Evolutionary conservation across 2,329 filamentous ascomycete genomes (phyloP), one percentile per base, ranked within the genome.

Genomic region (Alternaria panax): DNA sequence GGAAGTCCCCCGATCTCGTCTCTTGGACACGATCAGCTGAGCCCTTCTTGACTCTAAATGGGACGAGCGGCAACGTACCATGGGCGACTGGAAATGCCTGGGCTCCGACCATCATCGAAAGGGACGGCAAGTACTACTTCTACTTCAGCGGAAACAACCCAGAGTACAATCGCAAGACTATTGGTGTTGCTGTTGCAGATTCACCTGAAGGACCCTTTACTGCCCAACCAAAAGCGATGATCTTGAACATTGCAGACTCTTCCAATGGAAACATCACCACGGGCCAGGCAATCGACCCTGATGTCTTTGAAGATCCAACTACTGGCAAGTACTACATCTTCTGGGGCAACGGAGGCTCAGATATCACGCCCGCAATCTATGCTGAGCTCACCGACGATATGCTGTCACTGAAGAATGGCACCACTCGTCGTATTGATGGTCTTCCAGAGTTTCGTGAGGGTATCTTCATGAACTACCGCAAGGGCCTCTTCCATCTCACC

Each of bases 141-240:
- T 73, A 74, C 67, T 73, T 73, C 59, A 67, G 62, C 42, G 70
- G 71, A 1, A 60, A 73, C 1, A 73, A 73, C 32, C 64, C 68
- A 2, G 60, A 61, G 11, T 71, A 68, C 51, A 62, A 73, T 48
- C 64, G 66, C 27, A 73, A 74, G 28, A 72, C 71, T 1, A 73
- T 73, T 9, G 71, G 71, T n/a, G 70, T 68, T 3, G 71, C 70
- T 16, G 57, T 71, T 24, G 71, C 69, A 25, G 40, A 65, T 20
- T 63, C 60, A 0, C 70, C 71, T 2, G 55, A 63, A 14, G 71
- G 71, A 0, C 71, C 69, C 0, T 74, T 71, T 55, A 67, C 63
- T 16, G 71, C 71, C 7, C 65, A 71, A 24, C 59, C 66, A 4
- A 56, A 57, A 20, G 66, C 71, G n/a, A 70, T 74, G 60, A 70